Percentiles rank a stretch among this genome's conserved stretches.
These are phyloP conservation scores for Polytolypa hystricis DNA, from an alignment of 2,329 filamentous ascomycete genomes.

Conservation along the genomic window DNA sequence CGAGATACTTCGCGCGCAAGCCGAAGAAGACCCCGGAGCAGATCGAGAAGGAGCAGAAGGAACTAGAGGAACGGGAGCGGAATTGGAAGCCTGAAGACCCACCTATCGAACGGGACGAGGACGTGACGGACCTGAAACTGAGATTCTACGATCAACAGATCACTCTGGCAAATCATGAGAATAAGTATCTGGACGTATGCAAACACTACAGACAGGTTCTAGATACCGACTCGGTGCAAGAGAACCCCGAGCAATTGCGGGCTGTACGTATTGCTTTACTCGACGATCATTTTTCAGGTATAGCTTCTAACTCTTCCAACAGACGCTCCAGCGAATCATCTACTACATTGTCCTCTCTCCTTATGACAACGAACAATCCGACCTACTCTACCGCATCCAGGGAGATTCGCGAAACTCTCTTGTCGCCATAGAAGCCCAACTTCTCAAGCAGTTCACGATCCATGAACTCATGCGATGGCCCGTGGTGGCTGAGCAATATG, in stretches of 20 bases:
- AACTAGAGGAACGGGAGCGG: slow-evolving; percentile 63
- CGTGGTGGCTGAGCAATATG: slow-evolving; percentile 78
- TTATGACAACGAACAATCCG: slow-evolving; percentile 97
- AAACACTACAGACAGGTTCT: slow-evolving; percentile 96
- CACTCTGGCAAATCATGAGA: slow-evolving; percentile 85
- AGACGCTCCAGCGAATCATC: slow-evolving; percentile 89
- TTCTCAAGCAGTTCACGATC: slow-evolving; percentile 89
- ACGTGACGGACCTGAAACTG: slow-evolving; percentile 93
- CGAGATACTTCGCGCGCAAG: slow-evolving; percentile 78
- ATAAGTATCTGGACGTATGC: slow-evolving; percentile 95
- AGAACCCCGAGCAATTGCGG: slow-evolving; percentile 73
- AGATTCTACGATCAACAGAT: slow-evolving; percentile 97
- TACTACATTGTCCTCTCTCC: slow-evolving; percentile 95
- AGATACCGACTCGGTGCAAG: slow-evolving; percentile 89
- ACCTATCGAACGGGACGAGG: slow-evolving; percentile 66
- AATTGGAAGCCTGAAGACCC: slow-evolving; percentile 66
- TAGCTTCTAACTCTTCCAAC: slow-evolving; percentile 2
- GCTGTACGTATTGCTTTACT: slow-evolving; percentile 48
- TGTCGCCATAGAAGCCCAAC: slow-evolving; percentile 67
- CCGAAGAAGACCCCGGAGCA: slow-evolving; percentile 84
- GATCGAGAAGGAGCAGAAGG: slow-evolving; percentile 81
- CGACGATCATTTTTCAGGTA: too few relatives aligned
- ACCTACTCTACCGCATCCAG: slow-evolving; percentile 86
- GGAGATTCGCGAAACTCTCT: slow-evolving; percentile 70
- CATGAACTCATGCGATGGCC: slow-evolving; percentile 98